Evolutionary conservation across 2,329 filamentous ascomycete genomes (phyloP), one percentile per base, ranked within the genome.

Genomic region (Aspergillus ochraceoroseus): DNA sequence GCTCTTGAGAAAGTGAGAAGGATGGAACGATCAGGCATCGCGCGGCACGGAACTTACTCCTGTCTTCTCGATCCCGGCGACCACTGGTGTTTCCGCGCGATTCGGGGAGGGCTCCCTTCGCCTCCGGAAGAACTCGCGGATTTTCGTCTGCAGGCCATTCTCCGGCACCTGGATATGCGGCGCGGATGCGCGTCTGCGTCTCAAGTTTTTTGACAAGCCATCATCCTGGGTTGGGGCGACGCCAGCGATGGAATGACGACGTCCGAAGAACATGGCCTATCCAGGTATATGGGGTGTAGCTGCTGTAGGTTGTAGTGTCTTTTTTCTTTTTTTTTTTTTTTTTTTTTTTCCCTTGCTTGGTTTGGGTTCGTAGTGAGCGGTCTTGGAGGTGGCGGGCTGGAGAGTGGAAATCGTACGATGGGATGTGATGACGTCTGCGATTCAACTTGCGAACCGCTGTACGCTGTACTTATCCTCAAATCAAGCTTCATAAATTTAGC

Each of bases 191-290:
- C 46, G 32, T 35, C 46, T 35, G 7, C 28, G 17, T 28, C 43
- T 22, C 11, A 25, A 8, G 13, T n/a, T 42, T 7, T 19, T 23
- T 7, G 38, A 7, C 2, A 44, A 18, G 15, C 32, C 32, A 18
- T 47, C 44, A 13, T 43, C 20, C 17, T 50, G 41, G 12, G 34
- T 29, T 23, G 46, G 26, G 14, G 44, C 28, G 26, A 41, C 44
- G 15, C 51, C 52, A 12, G 57, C 51, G 15, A 52, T 28, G 17
- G 56, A 55, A 38, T 56, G 57, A 22, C 54, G 57, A 35, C 56
- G 56, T 19, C 57, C 53, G 18, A 59, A 52, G 27, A 57, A 46
- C n/a, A n/a, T n/a, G 32, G 52, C 57, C 20, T 51, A 47, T n/a
- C n/a, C n/a, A n/a, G n/a, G n/a, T n/a, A n/a, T n/a, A n/a, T n/a